A percentile compares a stretch with the other conserved stretches of the same genome.
Conservation (phyloP, 192 early-diverging fungal species). For the Umbelopsis ramanniana region DNA sequence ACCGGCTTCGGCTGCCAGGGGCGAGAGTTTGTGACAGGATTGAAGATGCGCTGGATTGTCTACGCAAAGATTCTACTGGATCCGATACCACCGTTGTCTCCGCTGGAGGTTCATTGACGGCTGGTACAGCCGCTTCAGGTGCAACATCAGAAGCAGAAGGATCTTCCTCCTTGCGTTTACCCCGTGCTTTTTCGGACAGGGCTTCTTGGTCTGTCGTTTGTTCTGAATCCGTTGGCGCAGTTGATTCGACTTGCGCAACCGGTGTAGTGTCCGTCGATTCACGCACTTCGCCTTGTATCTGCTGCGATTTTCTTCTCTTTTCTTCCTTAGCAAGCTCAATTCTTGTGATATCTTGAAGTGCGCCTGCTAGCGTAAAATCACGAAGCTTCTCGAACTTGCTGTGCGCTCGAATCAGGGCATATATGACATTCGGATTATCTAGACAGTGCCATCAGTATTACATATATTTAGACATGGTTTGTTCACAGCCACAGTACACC, state of each 20-base stretch:
- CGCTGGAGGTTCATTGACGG: not conserved
- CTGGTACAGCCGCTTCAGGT: not conserved
- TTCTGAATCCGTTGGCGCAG: not conserved
- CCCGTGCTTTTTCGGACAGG: conserved; percentile 79
- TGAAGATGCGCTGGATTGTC: conserved; percentile 6
- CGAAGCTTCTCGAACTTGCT: conserved; percentile 70
- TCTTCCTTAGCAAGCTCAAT: conserved; percentile 54
- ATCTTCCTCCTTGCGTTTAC: conserved; percentile 50
- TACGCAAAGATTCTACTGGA: not conserved
- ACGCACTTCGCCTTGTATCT: not conserved
- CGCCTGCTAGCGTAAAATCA: conserved; percentile 69
- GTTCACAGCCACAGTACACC: too few species aligned
- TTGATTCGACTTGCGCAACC: not conserved
- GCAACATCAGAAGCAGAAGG: not conserved
- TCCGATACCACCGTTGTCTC: not conserved
- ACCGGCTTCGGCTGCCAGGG: conserved; percentile 42
- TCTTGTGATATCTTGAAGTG: conserved; percentile 61
- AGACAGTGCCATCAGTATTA: not conserved
- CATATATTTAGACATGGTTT: not conserved
- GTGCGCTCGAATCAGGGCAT: conserved; percentile 78
- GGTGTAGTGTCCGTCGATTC: not conserved
- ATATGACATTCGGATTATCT: conserved; percentile 83
- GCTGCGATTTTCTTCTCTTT: not conserved
- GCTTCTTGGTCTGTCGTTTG: too few species aligned
- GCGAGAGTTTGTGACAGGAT: not conserved